Conservation (phyloP, 805 yeast genomes). For the Candida chilensis region DNA sequence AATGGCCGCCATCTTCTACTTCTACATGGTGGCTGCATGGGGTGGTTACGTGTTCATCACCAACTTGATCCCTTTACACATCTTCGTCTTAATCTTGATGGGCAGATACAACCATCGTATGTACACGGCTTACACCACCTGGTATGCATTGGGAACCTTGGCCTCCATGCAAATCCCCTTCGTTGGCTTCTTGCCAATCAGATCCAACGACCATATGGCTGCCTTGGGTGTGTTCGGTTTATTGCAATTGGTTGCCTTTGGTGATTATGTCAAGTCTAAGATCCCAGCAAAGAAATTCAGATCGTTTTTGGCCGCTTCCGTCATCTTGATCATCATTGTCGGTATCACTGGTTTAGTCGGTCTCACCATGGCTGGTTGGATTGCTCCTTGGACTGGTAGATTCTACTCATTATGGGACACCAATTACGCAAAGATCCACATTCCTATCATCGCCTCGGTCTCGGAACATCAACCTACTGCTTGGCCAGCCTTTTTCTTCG, state of each 20-base stretch:
- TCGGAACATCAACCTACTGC: slow-evolving; percentile 99
- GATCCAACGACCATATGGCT: slow-evolving; percentile 97
- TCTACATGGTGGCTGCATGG: slow-evolving; percentile 99
- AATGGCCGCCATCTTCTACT: slow-evolving; percentile 79
- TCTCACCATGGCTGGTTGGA: slow-evolving; percentile 83
- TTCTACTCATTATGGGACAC: slow-evolving; percentile 99
- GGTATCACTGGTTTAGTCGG: slow-evolving; percentile 69
- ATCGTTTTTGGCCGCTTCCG: slow-evolving; percentile 53
- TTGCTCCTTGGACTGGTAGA: slow-evolving; percentile 99
- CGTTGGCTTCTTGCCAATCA: slow-evolving; percentile 93
- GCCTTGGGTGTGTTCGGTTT: slow-evolving; percentile 96
- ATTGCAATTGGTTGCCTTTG: slow-evolving; percentile 82
- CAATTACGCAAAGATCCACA: slow-evolving; percentile 92
- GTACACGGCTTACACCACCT: slow-evolving; percentile 88
- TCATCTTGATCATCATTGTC: slow-evolving; percentile 41
- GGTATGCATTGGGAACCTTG: slow-evolving; percentile 96
- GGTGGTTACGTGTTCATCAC: slow-evolving; percentile 99
- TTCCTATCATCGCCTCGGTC: slow-evolving; percentile 97
- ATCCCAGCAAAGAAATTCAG: slow-evolving; percentile 69
- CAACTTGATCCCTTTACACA: slow-evolving; percentile 92
- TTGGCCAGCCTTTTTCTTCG: slow-evolving; percentile 97
- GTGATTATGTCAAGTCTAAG: slow-evolving; percentile 68
- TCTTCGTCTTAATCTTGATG: slow-evolving; percentile 83
- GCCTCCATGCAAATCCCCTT: slow-evolving; percentile 99
- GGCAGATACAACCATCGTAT: slow-evolving; percentile 82